Base-by-base conservation (phyloP, 352 stramenopile genomes). In the Phytopythium helicoides region DNA sequence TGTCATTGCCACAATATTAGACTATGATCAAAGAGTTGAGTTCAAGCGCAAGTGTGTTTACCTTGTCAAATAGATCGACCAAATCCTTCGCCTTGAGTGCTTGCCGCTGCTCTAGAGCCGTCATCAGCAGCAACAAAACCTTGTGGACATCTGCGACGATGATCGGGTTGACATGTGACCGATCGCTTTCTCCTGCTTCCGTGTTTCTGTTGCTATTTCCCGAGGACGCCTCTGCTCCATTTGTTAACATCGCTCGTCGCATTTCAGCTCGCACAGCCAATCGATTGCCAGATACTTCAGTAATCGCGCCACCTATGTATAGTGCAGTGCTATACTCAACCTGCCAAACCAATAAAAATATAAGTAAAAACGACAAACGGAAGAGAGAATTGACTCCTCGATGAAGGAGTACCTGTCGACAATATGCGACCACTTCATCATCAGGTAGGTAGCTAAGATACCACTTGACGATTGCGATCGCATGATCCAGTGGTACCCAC, bases 221-320 rank as follows among this genome's bases (percentile, higher is more conserved):
- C 35, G 54, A 21, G n/a, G 22, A 18, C 3, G 45, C 37, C 5
- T 40, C 41, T 7, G 54, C 54, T 12, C 56, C 58, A 23, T 38
- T 66, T 14, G 16, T 52, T 9, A 92, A 52, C 81, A 92, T 92
- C 14, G 69, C 64, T 12, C 77, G 68, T 6, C 81, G 72, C 81
- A 92, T 92, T 50, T 87, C 74, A 1, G 78, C 78, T 11, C 81
- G 72, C 33, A 92, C 78, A 10, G 78, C 77, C 16, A 92, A 54
- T 15, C 78, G 68, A 48, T 89, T 89, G 28, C 78, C 81, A 15
- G 66, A 60, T 16, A 85, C 70, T 41, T 89, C 81, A 0, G 64
- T 71, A 14, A 92, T 53, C 0, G 63, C 68, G 0, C 58, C 52
- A 7, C 77, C 77, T 12, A 74, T 62, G 23, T 76, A 88, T 19